Conservation (phyloP, 176 grass and related monocot species). For the barley (Hordeum vulgare) region DNA sequence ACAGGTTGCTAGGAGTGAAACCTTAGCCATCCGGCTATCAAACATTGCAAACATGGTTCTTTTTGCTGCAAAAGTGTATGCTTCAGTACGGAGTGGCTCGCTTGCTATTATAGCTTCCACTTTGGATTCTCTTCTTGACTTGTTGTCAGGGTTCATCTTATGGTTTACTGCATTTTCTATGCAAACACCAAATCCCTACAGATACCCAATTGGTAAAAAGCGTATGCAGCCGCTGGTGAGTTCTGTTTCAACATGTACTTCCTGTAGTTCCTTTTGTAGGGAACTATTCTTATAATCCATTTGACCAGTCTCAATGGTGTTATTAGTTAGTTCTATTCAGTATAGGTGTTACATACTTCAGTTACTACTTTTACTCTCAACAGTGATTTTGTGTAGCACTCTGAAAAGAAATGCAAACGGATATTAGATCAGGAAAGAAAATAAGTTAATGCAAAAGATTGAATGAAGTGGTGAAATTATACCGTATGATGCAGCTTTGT, state of each 20-base stretch:
- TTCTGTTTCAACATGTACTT: conserved; percentile 5
- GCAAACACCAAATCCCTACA: conserved; percentile 96
- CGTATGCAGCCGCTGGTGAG: conserved; percentile 96
- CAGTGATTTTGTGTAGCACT: neutral
- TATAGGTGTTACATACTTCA: neutral
- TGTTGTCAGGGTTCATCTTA: conserved; percentile 89
- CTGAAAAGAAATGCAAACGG: neutral
- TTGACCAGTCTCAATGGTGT: neutral
- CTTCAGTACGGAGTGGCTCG: conserved; percentile 80
- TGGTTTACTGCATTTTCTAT: conserved; percentile 98
- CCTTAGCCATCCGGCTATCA: conserved; percentile 69
- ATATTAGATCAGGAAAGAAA: neutral
- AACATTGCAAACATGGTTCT: conserved; percentile 97
- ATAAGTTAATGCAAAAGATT: neutral
- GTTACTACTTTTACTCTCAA: neutral
- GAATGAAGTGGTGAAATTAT: neutral
- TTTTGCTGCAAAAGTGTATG: conserved; percentile 92
- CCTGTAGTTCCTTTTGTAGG: neutral
- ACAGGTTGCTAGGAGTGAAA: conserved; percentile 75
- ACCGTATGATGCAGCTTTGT: neutral
- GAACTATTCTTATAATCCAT: neutral
- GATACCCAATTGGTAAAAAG: conserved; percentile 94
- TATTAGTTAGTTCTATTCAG: neutral
- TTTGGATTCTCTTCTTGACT: conserved; percentile 92
- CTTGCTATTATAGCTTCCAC: conserved; percentile 91